Evolutionary conservation across 768 basidiomycete genomes (phyloP).

Genomic region (Cystobasidium ongulense): DNA sequence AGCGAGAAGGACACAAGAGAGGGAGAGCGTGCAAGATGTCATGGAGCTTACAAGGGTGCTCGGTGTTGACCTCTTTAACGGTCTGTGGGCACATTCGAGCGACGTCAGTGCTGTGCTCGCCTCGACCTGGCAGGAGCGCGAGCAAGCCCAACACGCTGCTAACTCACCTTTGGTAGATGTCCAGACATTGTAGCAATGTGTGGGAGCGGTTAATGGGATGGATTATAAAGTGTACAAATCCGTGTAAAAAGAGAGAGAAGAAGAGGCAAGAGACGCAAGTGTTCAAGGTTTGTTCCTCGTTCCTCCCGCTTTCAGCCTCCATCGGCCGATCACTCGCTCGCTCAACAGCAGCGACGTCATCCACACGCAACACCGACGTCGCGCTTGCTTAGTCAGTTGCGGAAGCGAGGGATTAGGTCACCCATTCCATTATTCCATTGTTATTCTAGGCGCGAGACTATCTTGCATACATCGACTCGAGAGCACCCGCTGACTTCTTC

Average conservation of each 20-base stretch:
- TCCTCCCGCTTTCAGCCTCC: neutral
- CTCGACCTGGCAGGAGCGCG: no score
- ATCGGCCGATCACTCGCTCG: neutral
- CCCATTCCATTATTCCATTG: no score
- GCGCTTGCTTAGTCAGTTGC: no score
- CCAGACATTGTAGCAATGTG: neutral
- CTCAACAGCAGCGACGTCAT: neutral
- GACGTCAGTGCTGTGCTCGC: no score
- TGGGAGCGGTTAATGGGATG: neutral
- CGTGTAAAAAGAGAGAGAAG: neutral
- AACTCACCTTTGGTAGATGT: slow-evolving; percentile 1
- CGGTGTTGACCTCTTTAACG: slow-evolving; percentile 2
- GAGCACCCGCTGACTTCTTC: neutral
- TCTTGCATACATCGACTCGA: neutral
- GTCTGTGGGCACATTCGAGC: neutral
- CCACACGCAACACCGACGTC: neutral
- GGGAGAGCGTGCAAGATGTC: neutral
- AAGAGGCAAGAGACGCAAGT: slow-evolving; percentile 9
- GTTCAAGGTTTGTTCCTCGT: no score
- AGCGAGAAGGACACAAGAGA: neutral
- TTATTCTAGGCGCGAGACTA: no score
- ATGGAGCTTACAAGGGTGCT: neutral
- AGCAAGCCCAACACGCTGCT: no score
- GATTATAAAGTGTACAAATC: no score
- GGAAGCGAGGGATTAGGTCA: no score